These are phyloP conservation scores for Aspergillus pseudoterreus DNA, from an alignment of 2,329 filamentous ascomycete genomes.

Conservation along the genomic window DNA sequence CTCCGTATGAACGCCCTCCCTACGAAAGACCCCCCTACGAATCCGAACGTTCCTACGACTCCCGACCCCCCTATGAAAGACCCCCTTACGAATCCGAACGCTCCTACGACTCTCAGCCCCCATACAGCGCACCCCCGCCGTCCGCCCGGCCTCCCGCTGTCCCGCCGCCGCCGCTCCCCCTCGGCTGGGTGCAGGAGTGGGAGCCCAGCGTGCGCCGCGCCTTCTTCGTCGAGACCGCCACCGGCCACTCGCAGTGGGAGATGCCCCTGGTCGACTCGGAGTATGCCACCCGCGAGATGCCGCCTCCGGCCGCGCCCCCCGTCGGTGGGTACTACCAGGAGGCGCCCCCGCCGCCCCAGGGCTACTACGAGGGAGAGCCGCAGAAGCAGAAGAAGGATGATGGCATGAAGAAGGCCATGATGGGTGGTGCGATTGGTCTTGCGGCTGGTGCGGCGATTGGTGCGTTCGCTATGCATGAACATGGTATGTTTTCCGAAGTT, in stretches of 20 bases:
- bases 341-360: slow-evolving; percentile 6
- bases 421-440: slow-evolving; percentile 56
- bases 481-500: slow-evolving; percentile 44
- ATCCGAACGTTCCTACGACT: slow-evolving; percentile 17
- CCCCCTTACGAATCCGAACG: slow-evolving; percentile 14
- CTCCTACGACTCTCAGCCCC: slow-evolving; percentile 29
- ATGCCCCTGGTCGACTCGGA: slow-evolving; percentile 40
- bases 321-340: slow-evolving; percentile 9
- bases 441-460: slow-evolving; percentile 56
- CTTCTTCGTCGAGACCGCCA: slow-evolving; percentile 62
- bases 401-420: slow-evolving; percentile 50
- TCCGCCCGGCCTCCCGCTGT: slow-evolving; percentile 29
- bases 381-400: slow-evolving; percentile 39
- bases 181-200: slow-evolving; percentile 62
- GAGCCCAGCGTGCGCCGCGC: slow-evolving; percentile 60
- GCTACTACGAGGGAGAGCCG: slow-evolving; percentile 14
- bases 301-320: slow-evolving; percentile 7
- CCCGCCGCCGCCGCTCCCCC: slow-evolving; percentile 51
- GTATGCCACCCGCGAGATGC: slow-evolving; percentile 18
- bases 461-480: slow-evolving; percentile 53
- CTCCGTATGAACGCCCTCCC: slow-evolving; percentile 21
- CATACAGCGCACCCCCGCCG: slow-evolving; percentile 27
- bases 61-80: slow-evolving; percentile 8
- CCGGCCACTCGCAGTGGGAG: slow-evolving; percentile 63
- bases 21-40: slow-evolving; percentile 18